These are phyloP conservation scores for Neurospora terricola DNA, from an alignment of 495 filamentous ascomycete genomes.

Conservation along the genomic window DNA sequence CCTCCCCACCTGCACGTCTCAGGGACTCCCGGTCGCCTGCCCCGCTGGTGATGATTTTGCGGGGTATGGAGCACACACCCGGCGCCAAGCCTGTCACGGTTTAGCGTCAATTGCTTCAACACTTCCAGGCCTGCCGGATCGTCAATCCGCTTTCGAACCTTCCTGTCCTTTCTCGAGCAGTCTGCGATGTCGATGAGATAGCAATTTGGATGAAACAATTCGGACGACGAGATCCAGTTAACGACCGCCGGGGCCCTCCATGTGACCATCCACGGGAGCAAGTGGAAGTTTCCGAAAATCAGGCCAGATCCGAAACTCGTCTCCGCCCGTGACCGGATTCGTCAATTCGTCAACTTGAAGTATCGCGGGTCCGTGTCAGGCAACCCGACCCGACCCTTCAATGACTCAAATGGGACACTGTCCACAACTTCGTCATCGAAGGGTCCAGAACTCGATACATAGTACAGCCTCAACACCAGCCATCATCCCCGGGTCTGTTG, in stretches of 20 bases:
- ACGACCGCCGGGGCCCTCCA: neutral
- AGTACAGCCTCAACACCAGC: neutral
- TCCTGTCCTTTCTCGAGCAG: neutral
- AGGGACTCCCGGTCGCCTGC: slow-evolving; percentile 9
- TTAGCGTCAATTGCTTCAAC: slow-evolving; percentile 7
- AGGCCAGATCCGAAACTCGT: neutral
- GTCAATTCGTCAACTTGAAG: neutral
- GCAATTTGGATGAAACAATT: neutral
- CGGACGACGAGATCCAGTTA: neutral
- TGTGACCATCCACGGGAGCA: neutral
- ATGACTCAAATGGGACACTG: neutral
- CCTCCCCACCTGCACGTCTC: slow-evolving; percentile 10
- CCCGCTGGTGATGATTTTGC: slow-evolving; percentile 8
- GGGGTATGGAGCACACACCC: slow-evolving; percentile 19
- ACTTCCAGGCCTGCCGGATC: neutral
- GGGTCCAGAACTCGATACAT: neutral
- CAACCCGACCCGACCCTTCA: neutral
- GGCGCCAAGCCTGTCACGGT: slow-evolving; percentile 9
- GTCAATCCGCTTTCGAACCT: neutral
- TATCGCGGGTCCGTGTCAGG: neutral
- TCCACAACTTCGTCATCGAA: neutral
- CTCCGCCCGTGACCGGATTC: neutral
- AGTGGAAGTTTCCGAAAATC: neutral
- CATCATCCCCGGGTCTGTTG: neutral
- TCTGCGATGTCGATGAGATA: neutral